phyloP scores from a whole-genome alignment of 2,329 filamentous ascomycete species.

The Pseudogymnoascus sp. region DNA sequence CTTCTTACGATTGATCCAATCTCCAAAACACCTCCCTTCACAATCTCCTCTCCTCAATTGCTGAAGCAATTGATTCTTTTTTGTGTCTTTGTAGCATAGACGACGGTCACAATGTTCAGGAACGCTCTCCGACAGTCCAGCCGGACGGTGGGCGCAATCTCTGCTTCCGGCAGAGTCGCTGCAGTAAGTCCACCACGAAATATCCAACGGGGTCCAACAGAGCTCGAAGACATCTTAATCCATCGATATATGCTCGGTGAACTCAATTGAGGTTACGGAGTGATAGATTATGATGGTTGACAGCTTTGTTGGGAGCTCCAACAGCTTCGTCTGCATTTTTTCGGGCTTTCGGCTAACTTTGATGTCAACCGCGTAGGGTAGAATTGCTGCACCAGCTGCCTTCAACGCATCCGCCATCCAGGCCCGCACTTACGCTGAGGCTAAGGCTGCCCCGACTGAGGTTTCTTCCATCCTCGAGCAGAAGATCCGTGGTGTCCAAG shows the following conservation, averaged over 20 bases:
- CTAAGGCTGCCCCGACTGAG: slow-evolving; percentile 93
- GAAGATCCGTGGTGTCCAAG: slow-evolving; percentile 95
- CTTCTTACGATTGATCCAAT: slow-evolving; percentile 14
- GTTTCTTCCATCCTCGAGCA: slow-evolving; percentile 99
- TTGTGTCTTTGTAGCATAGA: slow-evolving; percentile 42
- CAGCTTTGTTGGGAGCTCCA: slow-evolving; percentile 33
- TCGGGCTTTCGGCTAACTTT: slow-evolving; percentile 47
- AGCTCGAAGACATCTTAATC: slow-evolving; percentile 29
- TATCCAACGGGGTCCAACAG: slow-evolving; percentile 33
- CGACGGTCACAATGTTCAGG: slow-evolving; percentile 78
- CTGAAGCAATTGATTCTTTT: slow-evolving; percentile 54
- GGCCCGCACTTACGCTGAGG: slow-evolving; percentile 83
- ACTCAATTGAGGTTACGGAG: slow-evolving; percentile 27
- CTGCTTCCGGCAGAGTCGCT: slow-evolving; percentile 83
- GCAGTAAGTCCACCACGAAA: slow-evolving; percentile 66
- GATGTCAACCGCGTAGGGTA: slow-evolving; percentile 56
- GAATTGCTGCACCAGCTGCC: slow-evolving; percentile 73
- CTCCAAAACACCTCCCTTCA: slow-evolving; percentile 30
- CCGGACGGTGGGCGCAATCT: slow-evolving; percentile 88
- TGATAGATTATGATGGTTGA: slow-evolving; percentile 28
- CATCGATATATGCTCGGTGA: slow-evolving; percentile 34
- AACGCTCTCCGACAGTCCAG: slow-evolving; percentile 95
- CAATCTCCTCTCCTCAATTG: slow-evolving; percentile 57
- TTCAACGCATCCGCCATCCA: slow-evolving; percentile 62
- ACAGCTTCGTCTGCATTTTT: slow-evolving; percentile 28